These are phyloP conservation scores for Apiospora saccharicola DNA, from an alignment of 2,329 filamentous ascomycete species.

Conservation along the genomic window DNA sequence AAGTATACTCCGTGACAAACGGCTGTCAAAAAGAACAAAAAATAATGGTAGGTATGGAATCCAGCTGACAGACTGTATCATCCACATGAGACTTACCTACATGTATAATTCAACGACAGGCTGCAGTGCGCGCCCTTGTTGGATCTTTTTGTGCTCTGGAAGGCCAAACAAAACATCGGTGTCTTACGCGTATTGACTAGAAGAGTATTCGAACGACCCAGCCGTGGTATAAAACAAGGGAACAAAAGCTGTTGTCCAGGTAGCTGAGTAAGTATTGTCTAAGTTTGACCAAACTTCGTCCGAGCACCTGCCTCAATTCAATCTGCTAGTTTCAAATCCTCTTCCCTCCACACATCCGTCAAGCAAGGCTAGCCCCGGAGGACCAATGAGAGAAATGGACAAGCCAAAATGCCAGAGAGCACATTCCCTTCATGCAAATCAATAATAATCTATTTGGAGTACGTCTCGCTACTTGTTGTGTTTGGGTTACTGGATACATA, in stretches of 20 bases:
- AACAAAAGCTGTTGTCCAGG: not conserved
- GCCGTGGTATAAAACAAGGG: not conserved
- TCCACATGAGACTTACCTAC: not conserved
- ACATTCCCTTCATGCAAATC: not conserved
- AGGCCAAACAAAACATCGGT: not conserved
- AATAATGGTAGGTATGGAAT: not conserved
- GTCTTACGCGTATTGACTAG: not conserved
- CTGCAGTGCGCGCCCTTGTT: not conserved
- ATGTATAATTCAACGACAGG: not conserved
- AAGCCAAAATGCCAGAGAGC: not conserved
- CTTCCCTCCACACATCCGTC: not conserved
- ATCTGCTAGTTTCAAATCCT: not conserved
- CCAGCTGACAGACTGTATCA: not conserved
- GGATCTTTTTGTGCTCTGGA: not conserved
- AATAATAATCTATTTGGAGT: not conserved
- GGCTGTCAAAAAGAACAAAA: not conserved
- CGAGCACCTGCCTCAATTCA: conserved; percentile 3
- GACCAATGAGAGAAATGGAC: too few species aligned
- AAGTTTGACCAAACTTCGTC: not conserved
- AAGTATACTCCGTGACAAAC: not conserved
- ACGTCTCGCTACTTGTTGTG: not conserved
- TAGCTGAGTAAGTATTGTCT: not conserved
- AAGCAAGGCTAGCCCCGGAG: not conserved
- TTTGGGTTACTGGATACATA: not conserved
- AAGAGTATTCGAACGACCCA: not conserved